phyloP scores from a whole-genome alignment of 805 yeast species.

The Clavispora phyllophila region DNA sequence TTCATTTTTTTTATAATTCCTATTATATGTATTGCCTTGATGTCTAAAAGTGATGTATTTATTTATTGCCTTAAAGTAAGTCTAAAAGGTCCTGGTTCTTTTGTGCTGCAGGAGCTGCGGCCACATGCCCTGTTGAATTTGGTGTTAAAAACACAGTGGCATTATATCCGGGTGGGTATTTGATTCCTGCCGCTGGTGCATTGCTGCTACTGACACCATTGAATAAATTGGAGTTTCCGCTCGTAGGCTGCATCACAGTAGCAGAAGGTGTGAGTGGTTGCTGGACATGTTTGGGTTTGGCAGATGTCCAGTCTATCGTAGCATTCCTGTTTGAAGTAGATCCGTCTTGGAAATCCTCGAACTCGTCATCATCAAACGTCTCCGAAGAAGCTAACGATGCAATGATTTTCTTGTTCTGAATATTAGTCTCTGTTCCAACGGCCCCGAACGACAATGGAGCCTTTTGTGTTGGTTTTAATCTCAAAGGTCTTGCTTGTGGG shows the following conservation, averaged over 20 bases:
- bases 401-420: conserved; percentile 18
- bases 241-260: neutral
- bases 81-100: conserved; percentile 10
- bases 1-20: too few relatives aligned
- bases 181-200: neutral
- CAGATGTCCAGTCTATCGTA: conserved; percentile 15
- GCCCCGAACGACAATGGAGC: conserved; percentile 23
- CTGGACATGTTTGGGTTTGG: neutral
- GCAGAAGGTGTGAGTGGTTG: neutral
- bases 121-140: conserved; percentile 8
- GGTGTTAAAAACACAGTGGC: conserved; percentile 25
- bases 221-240: neutral
- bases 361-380: conserved; percentile 12
- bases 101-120: conserved; percentile 1
- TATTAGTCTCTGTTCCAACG: conserved; percentile 7
- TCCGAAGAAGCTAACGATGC: conserved; percentile 2
- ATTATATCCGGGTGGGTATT: conserved; percentile 31
- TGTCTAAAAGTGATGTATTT: too few relatives aligned
- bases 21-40: too few relatives aligned
- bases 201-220: conserved; percentile 12
- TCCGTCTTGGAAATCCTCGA: conserved; percentile 23
- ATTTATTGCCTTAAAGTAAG: conserved; percentile 9
- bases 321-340: neutral
- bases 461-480: conserved; percentile 3
- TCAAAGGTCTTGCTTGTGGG: conserved; percentile 1